Conservation (phyloP, 2,329 filamentous ascomycete species). For the Colletotrichum sp. region DNA sequence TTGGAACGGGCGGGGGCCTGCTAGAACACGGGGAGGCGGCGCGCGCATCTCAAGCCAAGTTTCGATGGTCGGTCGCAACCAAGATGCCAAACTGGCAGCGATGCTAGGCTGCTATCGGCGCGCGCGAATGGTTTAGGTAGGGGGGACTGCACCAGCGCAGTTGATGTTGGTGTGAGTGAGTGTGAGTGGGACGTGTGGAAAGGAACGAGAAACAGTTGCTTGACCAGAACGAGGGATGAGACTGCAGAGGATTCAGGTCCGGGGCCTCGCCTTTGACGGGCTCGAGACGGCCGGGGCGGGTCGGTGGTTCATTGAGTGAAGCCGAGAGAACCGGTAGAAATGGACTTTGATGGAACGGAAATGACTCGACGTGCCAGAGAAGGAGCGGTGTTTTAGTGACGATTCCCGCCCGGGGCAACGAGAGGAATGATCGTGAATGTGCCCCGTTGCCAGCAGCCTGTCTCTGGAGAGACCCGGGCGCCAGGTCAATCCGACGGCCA, state of each 20-base stretch:
- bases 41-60: background rate
- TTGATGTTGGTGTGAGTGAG: background rate
- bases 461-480: background rate
- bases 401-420: background rate
- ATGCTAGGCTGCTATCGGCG: constrained; percentile 1
- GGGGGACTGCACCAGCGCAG: background rate
- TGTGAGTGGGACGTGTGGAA: constrained; percentile 1
- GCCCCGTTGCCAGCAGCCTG: background rate
- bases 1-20: background rate
- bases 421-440: background rate
- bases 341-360: constrained; percentile 14
- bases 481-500: background rate
- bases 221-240: background rate
- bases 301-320: background rate
- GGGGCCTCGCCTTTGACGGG: background rate
- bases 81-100: background rate
- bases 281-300: background rate
- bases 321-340: constrained; percentile 6
- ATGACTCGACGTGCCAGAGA: constrained; percentile 16
- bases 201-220: background rate
- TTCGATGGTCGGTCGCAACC: background rate
- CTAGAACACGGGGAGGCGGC: background rate
- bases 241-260: background rate
- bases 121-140: background rate
- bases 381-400: background rate